Base-by-base conservation (phyloP, 2,329 filamentous ascomycete species). In the Zasmidium angulare region DNA sequence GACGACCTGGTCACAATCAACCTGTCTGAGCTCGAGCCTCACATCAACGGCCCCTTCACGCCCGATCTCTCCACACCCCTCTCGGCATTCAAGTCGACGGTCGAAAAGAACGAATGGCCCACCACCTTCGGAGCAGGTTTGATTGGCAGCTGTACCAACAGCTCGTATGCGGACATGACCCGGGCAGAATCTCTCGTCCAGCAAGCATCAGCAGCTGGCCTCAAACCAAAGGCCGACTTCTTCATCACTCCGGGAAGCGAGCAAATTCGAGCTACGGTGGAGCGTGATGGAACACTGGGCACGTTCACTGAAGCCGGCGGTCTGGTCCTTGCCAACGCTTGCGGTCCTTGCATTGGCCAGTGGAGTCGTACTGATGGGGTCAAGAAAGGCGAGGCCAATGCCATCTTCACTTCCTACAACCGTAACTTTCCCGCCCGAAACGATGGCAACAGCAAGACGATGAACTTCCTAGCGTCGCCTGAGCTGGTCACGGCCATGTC, bases 61-160 rank as follows among this genome's bases (percentile, higher is more conserved):
- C 95, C 95, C 1, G 95, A 99, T 74, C 83, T 99, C 65, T 95
- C 93, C 2, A 97, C 92, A 0, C 93, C 95, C 3, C 79, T 99
- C 56, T 97, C 93, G 51, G 84, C 88, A 72, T 99, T 99, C 80
- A 91, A 92, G 72, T 84, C 90, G 59, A 87, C 89, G 1, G 91
- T 97, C 21, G 83, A 89, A 76, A 83, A 89, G 68, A 91, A 97
- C 76, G 81, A 89, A 53, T 99, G 95, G 95, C 95, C 95, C 1
- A 85, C 90, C 72, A 91, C 88, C 63, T 89, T 99, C 62, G 95
- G 92, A 12, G 93, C 95, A 23, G 93, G 93, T 53, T 84, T 99
- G 56, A 99, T 99, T 72, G 95, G 95, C 61, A 96, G 92, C 79
- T 99, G 95, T 82, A 99, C 95, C 53, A 99, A 99, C 83, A 96